These are phyloP conservation scores for Tricholoma bakamatsutake DNA, from an alignment of 768 basidiomycete species.

Conservation along the genomic window DNA sequence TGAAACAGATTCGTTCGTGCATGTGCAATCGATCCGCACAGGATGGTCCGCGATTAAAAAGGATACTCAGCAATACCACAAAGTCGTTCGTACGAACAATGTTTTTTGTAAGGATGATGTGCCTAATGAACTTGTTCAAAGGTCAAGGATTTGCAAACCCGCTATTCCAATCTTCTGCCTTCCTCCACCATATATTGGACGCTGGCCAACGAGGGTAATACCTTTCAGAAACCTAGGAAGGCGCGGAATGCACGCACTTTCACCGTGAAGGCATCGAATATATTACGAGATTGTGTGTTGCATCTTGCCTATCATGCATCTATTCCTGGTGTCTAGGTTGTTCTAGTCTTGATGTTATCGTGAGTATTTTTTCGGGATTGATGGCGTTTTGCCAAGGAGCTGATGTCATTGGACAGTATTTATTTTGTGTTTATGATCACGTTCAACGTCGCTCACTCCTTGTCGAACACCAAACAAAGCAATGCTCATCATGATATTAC, in stretches of 20 bases:
- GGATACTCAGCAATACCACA: conserved; percentile 12
- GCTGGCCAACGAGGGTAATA: neutral
- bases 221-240: neutral
- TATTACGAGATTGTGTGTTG: conserved; percentile 9
- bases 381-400: too few species aligned
- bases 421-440: neutral
- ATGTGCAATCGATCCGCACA: conserved; percentile 1
- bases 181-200: neutral
- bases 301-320: conserved; percentile 11
- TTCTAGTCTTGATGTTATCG: neutral
- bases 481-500: too few species aligned
- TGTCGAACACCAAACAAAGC: too few species aligned
- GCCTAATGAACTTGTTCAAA: neutral
- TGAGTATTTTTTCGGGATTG: neutral
- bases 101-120: neutral
- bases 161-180: neutral
- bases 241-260: neutral
- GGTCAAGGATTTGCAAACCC: conserved; percentile 9
- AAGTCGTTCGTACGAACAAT: conserved; percentile 5
- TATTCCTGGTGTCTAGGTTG: neutral
- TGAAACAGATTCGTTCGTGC: neutral
- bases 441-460: too few species aligned
- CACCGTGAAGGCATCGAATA: conserved; percentile 5
- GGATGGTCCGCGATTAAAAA: conserved; percentile 10
- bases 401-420: neutral